phyloP scores from a whole-genome alignment of 208 protist species.

The Leishmania amazonensis region DNA sequence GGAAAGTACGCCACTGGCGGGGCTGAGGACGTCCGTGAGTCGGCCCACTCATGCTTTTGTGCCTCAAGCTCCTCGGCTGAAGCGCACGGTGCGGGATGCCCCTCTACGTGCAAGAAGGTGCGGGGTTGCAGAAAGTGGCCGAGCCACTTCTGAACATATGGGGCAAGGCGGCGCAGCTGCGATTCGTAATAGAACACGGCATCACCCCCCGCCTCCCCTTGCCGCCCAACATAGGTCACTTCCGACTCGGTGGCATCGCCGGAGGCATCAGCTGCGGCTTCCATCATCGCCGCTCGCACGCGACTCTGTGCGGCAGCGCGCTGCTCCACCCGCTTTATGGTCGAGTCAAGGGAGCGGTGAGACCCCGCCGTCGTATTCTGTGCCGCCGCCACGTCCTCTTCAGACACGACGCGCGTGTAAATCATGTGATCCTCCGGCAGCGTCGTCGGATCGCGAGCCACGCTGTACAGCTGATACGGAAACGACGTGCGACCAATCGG shows the following conservation, averaged over 20 bases:
- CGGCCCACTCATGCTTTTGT: not conserved
- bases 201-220: slow-evolving; percentile 16
- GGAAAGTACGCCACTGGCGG: slow-evolving; percentile 48
- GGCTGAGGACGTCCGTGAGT: slow-evolving; percentile 4
- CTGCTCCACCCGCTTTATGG: not conserved
- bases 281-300: slow-evolving; percentile 14
- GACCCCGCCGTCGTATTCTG: not conserved
- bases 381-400: slow-evolving; percentile 6
- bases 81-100: slow-evolving; percentile 45
- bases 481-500: slow-evolving; percentile 63
- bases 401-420: slow-evolving; percentile 59
- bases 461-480: slow-evolving; percentile 73
- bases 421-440: slow-evolving; percentile 39
- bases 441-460: slow-evolving; percentile 40
- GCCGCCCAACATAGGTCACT: not conserved
- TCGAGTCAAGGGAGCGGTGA: not conserved
- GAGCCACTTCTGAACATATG: slow-evolving; percentile 58
- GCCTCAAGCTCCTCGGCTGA: slow-evolving; percentile 24
- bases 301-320: slow-evolving; percentile 20
- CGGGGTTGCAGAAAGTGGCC: slow-evolving; percentile 73
- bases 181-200: slow-evolving; percentile 52
- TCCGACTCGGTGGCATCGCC: not conserved
- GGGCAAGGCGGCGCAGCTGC: slow-evolving; percentile 39
- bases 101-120: slow-evolving; percentile 66
- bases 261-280: not conserved